Conservation (phyloP, 2,329 filamentous ascomycete genomes). For the Amphichorda felina region DNA sequence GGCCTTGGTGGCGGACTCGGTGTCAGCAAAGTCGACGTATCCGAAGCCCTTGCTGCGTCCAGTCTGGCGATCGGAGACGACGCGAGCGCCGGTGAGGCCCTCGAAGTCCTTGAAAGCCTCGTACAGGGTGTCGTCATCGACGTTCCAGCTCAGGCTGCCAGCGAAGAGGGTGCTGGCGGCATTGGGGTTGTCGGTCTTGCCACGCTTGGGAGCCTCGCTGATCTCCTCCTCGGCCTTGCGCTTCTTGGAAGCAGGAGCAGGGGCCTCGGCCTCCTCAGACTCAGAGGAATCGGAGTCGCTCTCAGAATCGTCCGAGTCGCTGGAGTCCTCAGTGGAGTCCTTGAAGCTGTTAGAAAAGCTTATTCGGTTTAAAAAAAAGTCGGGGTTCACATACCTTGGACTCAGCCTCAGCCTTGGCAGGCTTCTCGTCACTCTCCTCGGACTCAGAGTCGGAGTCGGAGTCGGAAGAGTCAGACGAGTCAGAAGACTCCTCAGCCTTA, state of each 20-base stretch:
- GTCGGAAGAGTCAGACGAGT: conserved; percentile 7
- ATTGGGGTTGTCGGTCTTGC: conserved; percentile 43
- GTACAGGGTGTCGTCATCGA: conserved; percentile 73
- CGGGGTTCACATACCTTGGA: conserved; percentile 12
- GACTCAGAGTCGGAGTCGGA: conserved; percentile 24
- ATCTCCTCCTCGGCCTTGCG: conserved; percentile 36
- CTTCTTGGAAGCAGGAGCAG: conserved; percentile 31
- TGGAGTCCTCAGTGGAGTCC: conserved; percentile 21
- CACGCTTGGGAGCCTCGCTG: conserved; percentile 50
- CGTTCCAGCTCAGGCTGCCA: conserved; percentile 82
- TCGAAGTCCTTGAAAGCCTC: conserved; percentile 73
- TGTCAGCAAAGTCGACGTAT: conserved; percentile 74
- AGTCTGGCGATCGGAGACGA: conserved; percentile 72
- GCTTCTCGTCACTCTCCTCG: conserved; percentile 19
- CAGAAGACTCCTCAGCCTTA: conserved; percentile 3
- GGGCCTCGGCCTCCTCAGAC: conserved; percentile 19
- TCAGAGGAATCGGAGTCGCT: conserved; percentile 19
- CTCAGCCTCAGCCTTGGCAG: conserved; percentile 17
- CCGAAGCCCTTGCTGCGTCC: conserved; percentile 87
- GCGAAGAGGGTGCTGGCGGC: conserved; percentile 61
- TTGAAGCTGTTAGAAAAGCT: conserved; percentile 15
- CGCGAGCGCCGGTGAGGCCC: conserved; percentile 59
- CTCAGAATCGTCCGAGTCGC: conserved; percentile 20
- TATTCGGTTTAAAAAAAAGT: conserved; percentile 4
- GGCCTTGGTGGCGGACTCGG: conserved; percentile 58